Base-by-base conservation (phyloP, 1,284 basidiomycete genomes). In the Puccinia coronata region DNA sequence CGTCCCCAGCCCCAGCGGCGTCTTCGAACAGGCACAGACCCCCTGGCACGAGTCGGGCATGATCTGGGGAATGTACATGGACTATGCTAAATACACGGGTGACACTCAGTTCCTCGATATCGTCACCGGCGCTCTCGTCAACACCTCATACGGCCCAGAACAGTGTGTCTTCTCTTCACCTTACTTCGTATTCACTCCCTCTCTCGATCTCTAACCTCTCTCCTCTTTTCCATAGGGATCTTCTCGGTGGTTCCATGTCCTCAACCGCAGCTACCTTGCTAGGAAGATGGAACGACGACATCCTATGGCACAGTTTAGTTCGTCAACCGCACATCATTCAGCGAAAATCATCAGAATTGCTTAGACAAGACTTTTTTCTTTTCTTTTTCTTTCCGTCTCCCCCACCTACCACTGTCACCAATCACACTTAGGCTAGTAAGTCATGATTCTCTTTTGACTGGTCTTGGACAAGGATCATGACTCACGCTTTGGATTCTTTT, bases 61-160 rank as follows among this genome's bases (percentile, higher is more conserved):
- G 78, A 80, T 80, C 31, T 80, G 78, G 78, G 67, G 78, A 2
- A 49, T 80, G 55, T 73, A 61, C 41, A 72, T 80, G 69, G 78
- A 80, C 70, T 59, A 80, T 63, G 78, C 78, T 23, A 80, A 80
- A 72, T 80, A 73, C 14, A 80, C 78, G 8, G 78, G 78, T 25
- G 78, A 80, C 59, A 80, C 70, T 34, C 36, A 63, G 59, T 80
- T 80, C 55, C 59, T 80, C 51, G 70, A 80, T 39, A 36, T 80
- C 34, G 78, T 80, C 36, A 63, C 78, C 43, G 78, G 78, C 23
- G 78, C 78, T 20, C 70, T 80, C 39, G 78, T 80, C 14, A 80
- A 80, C 28, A 34, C 78, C n/a, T 51, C 78, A 11, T 80, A 80
- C 57, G 78, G 78, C 14, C 12, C 53, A n/a, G 36, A 80, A 59